Evolutionary conservation across 179 eudicot genomes (phyloP).

Genomic region (Nepenthes alata): DNA sequence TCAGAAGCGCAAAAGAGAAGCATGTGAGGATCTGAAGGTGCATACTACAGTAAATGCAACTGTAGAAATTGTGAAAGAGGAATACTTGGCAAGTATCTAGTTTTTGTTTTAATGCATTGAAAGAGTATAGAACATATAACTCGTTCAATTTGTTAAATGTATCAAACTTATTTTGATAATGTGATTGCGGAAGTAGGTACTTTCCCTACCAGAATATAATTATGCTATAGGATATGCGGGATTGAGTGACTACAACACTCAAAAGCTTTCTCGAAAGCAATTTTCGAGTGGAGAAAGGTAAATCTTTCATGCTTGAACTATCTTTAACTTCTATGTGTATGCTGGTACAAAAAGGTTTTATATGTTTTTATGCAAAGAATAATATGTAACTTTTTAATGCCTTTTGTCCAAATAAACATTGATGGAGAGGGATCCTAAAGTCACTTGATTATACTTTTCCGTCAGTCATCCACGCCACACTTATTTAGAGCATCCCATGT

Average conservation of each 20-base stretch:
- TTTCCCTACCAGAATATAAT: slow-evolving; percentile 62
- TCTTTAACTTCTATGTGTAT: background rate
- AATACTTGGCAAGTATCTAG: slow-evolving; percentile 50
- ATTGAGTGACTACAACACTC: slow-evolving; percentile 67
- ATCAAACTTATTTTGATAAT: background rate
- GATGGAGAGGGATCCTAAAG: too few relatives aligned
- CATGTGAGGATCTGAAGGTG: slow-evolving; percentile 46
- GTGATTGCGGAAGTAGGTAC: slow-evolving; percentile 27
- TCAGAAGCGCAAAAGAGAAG: slow-evolving; percentile 65
- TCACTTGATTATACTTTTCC: too few relatives aligned
- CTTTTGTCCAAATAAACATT: too few relatives aligned
- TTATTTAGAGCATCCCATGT: too few relatives aligned
- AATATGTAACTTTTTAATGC: too few relatives aligned
- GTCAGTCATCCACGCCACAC: too few relatives aligned
- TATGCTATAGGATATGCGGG: slow-evolving; percentile 64
- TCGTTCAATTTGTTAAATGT: too few relatives aligned
- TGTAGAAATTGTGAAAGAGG: slow-evolving; percentile 84
- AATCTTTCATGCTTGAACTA: background rate
- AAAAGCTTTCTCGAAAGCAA: slow-evolving; percentile 47
- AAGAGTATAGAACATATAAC: background rate
- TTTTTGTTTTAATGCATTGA: slow-evolving; percentile 3
- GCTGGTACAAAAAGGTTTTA: too few relatives aligned
- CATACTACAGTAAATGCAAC: slow-evolving; percentile 52
- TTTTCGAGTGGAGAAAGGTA: slow-evolving; percentile 61
- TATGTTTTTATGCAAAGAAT: too few relatives aligned